Conservation (phyloP, 2,329 filamentous ascomycete species). For the Nemania abortiva region DNA sequence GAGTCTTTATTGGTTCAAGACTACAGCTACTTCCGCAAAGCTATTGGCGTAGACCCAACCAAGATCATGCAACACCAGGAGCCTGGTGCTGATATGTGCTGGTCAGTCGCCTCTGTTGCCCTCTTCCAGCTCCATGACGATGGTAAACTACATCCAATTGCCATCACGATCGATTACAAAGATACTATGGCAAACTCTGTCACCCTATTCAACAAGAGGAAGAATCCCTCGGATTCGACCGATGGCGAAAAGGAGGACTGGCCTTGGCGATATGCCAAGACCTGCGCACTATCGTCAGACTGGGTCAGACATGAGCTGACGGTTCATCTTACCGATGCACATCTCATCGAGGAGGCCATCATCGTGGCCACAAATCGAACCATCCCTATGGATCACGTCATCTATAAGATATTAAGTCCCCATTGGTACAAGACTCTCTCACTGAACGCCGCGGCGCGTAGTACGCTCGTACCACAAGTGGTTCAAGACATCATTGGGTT, state of each 20-base stretch:
- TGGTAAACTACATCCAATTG: slow-evolving; percentile 62
- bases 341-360: slow-evolving; percentile 62
- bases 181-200: slow-evolving; percentile 58
- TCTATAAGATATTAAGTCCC: slow-evolving; percentile 59
- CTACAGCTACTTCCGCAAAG: slow-evolving; percentile 43
- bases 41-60: slow-evolving; percentile 1
- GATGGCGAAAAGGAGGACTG: slow-evolving; percentile 58
- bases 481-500: slow-evolving; percentile 59
- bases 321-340: slow-evolving; percentile 60
- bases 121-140: slow-evolving; percentile 59
- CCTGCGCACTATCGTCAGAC: slow-evolving; percentile 60
- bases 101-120: slow-evolving; percentile 53
- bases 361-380: slow-evolving; percentile 61
- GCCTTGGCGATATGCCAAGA: slow-evolving; percentile 66
- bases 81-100: neutral
- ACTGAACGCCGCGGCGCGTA: slow-evolving; percentile 61
- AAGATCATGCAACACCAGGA: neutral
- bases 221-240: slow-evolving; percentile 45
- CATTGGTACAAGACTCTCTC: slow-evolving; percentile 65
- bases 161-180: slow-evolving; percentile 62
- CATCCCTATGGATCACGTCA: slow-evolving; percentile 56
- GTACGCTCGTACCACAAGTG: slow-evolving; percentile 59
- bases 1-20: slow-evolving; percentile 58
- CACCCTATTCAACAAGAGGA: slow-evolving; percentile 60
- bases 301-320: slow-evolving; percentile 62